Base-by-base conservation (phyloP, 768 basidiomycete species). In the Collybia nuda region DNA sequence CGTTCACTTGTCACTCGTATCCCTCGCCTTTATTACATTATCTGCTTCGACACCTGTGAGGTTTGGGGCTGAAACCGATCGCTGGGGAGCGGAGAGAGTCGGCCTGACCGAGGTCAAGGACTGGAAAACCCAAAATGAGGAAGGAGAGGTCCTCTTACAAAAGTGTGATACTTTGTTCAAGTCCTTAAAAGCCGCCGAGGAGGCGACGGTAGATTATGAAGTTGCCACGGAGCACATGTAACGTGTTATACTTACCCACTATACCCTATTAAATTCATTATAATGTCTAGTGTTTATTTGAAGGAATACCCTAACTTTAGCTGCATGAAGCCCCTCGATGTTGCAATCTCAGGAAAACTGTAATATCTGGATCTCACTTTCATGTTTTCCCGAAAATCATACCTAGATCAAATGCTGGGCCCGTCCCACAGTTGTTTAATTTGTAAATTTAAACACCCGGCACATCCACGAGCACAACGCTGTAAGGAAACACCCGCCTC, bases 161-260 rank as follows among this genome's bases (percentile, higher is more conserved):
- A 75, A 78, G 43, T 86, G 80, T 53, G 85, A 89, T 53, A 62
- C 64, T 26, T 61, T 90, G 46, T 78, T 83, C 54, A 53, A 63
- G 48, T 60, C 63, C 8, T 52, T 74, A 46, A 69, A 61, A 53
- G 55, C 51, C n/a, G 62, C 61, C n/a, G 44, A 62, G 15, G 50
- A 36, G 15, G 12, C 37, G 28, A 4, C 53, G 18, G 65, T 59
- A 45, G 65, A 50, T 11, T 75, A 84, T 40, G 88, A 93, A 62
- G 70, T 88, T 51, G 63, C 80, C 45, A 75, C 80, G 11, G 79
- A 89, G 44, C 92, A 92, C 1, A 90, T 87, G 4, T 74, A 91
- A n/a, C 83, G 77, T 40, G 70, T 73, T 35, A 89, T 89, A 0
- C 42, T 58, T 15, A 74, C 68, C 0, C 59, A 85, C 19, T 64